These are phyloP conservation scores for Candida frijolesensis DNA, from an alignment of 1,139 yeast genomes.

Conservation along the genomic window DNA sequence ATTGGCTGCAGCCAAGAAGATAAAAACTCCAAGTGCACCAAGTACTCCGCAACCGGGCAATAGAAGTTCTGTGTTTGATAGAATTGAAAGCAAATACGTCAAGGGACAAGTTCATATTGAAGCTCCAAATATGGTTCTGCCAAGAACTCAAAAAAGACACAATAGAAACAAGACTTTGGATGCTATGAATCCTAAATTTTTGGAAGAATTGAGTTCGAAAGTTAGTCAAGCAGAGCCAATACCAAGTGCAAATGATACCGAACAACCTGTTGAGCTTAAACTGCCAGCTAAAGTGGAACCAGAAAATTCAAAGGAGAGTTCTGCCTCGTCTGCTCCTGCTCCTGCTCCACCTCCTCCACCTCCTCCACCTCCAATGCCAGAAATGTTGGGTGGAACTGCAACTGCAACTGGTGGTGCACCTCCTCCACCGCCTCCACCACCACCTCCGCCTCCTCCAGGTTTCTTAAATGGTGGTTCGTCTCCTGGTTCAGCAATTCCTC, in stretches of 20 bases:
- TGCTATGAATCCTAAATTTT: slow-evolving; percentile 54
- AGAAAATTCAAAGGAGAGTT: not conserved
- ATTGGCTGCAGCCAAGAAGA: slow-evolving; percentile 25
- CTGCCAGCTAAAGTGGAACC: not conserved
- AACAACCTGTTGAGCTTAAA: not conserved
- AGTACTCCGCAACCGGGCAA: not conserved
- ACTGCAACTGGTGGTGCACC: slow-evolving; percentile 33
- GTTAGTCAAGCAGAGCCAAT: slow-evolving; percentile 44
- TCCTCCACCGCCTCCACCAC: slow-evolving; percentile 27
- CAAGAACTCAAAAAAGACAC: slow-evolving; percentile 24
- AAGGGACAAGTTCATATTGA: slow-evolving; percentile 41
- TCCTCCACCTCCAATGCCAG: slow-evolving; percentile 18
- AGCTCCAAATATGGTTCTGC: slow-evolving; percentile 14
- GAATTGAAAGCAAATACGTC: slow-evolving; percentile 51
- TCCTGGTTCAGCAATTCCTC: slow-evolving; percentile 21
- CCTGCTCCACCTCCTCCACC: slow-evolving; percentile 35
- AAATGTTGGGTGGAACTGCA: slow-evolving; percentile 11
- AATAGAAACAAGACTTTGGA: slow-evolving; percentile 39
- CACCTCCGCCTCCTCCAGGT: slow-evolving; percentile 28
- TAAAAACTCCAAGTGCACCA: slow-evolving; percentile 14
- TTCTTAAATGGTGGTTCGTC: slow-evolving; percentile 16
- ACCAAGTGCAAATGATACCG: slow-evolving; percentile 12
- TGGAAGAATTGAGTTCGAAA: slow-evolving; percentile 58
- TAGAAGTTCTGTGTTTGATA: slow-evolving; percentile 23
- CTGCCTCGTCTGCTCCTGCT: slow-evolving; percentile 11